phyloP scores from a whole-genome alignment of 192 early-diverging fungal species.

The Cladochytrium replicatum region DNA sequence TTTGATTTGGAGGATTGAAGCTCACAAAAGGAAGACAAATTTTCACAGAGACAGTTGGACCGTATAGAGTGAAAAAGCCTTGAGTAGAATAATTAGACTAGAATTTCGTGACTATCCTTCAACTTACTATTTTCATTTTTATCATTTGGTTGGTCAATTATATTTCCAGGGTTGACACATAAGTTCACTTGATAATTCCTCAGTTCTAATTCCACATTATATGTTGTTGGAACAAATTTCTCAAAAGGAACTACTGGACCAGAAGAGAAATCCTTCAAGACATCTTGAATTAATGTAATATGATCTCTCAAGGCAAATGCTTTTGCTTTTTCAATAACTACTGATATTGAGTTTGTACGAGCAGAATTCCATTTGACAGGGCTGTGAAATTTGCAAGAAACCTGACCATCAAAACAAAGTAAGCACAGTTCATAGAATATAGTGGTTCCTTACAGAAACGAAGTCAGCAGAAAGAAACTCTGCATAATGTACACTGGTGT shows the following conservation, averaged over 20 bases:
- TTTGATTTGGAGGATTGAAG: conserved; percentile 43
- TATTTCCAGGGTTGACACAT: conserved; percentile 67
- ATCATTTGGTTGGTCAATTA: conserved; percentile 62
- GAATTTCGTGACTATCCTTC: no score
- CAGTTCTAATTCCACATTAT: conserved; percentile 42
- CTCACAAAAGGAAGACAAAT: conserved; percentile 44
- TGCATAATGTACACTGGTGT: conserved; percentile 62
- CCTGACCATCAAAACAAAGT: conserved; percentile 1
- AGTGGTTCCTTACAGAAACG: conserved; percentile 36
- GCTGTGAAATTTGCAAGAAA: conserved; percentile 39
- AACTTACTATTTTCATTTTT: conserved; percentile 60
- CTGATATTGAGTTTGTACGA: conserved; percentile 43
- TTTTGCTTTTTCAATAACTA: conserved; percentile 26
- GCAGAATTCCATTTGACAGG: conserved; percentile 64
- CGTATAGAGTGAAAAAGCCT: no score
- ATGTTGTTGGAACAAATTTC: conserved; percentile 61
- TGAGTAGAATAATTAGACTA: background rate
- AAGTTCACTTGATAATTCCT: conserved; percentile 42
- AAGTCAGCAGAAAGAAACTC: conserved; percentile 39
- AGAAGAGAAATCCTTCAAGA: conserved; percentile 57
- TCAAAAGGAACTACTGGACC: conserved; percentile 27
- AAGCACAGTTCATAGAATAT: background rate
- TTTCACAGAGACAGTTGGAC: no score
- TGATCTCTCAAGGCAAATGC: conserved; percentile 66
- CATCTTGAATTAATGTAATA: conserved; percentile 61